Evolutionary conservation across 2,329 filamentous ascomycete species (phyloP).

Genomic region (Pyrenochaeta sp.): DNA sequence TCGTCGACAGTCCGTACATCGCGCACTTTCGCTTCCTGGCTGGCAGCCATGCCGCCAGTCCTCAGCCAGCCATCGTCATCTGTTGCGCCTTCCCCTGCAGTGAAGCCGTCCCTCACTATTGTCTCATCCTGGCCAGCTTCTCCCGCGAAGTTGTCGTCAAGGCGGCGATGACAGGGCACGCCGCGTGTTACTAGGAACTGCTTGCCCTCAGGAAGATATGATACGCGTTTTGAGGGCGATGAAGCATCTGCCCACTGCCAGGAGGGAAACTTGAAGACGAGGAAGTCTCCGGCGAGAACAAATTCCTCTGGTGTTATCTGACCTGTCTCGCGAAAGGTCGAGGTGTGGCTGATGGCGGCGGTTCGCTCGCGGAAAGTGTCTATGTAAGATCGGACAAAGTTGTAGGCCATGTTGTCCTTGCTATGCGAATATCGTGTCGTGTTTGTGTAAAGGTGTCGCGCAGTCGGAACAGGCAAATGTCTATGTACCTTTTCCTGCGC

Average conservation of each 20-base stretch:
- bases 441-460: slow-evolving; percentile 1
- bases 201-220: slow-evolving; percentile 85
- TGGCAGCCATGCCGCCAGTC: slow-evolving; percentile 80
- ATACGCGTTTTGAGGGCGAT: slow-evolving; percentile 77
- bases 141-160: slow-evolving; percentile 93
- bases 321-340: slow-evolving; percentile 91
- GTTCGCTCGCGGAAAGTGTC: slow-evolving; percentile 92
- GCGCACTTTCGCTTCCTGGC: slow-evolving; percentile 76
- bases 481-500: slow-evolving; percentile 1
- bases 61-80: slow-evolving; percentile 90
- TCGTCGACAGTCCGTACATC: slow-evolving; percentile 92
- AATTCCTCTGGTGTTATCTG: slow-evolving; percentile 99
- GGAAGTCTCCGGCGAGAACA: slow-evolving; percentile 91
- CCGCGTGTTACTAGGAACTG: slow-evolving; percentile 96
- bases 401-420: slow-evolving; percentile 74
- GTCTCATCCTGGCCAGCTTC: slow-evolving; percentile 87
- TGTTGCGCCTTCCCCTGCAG: slow-evolving; percentile 56
- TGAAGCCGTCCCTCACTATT: slow-evolving; percentile 80
- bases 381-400: slow-evolving; percentile 80
- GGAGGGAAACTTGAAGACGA: slow-evolving; percentile 98
- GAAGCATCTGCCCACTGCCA: slow-evolving; percentile 97
- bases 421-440: neutral
- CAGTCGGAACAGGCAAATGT: neutral
- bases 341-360: slow-evolving; percentile 86
- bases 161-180: slow-evolving; percentile 88